Conservation (phyloP, 345 rosid species). For the Acer campestre region DNA sequence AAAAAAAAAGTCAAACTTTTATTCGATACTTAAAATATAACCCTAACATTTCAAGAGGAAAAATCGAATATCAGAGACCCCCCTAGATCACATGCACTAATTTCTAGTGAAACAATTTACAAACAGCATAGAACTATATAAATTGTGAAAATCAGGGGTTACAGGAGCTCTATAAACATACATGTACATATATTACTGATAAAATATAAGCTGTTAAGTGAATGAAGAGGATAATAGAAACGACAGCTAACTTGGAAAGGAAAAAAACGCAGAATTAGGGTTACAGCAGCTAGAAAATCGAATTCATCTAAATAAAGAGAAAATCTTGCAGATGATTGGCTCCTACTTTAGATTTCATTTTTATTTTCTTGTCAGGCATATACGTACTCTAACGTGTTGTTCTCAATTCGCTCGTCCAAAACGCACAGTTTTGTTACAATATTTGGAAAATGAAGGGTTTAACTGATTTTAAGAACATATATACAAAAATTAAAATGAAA, state of each 20-base stretch:
- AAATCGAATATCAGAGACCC: not conserved
- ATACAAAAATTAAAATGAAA: too few relatives aligned
- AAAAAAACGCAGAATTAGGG: constrained; percentile 8
- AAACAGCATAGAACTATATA: not conserved
- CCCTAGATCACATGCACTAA: not conserved
- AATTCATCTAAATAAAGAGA: not conserved
- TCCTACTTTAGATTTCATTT: too few relatives aligned
- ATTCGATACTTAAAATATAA: not conserved
- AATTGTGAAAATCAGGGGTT: not conserved
- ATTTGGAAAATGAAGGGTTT: not conserved
- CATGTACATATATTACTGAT: not conserved
- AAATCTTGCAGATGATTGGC: not conserved
- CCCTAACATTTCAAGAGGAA: not conserved
- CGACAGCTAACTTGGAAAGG: constrained; percentile 4
- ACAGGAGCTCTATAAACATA: not conserved
- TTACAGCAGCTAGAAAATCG: not conserved
- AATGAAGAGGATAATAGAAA: not conserved
- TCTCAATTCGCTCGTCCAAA: not conserved
- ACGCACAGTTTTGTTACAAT: not conserved
- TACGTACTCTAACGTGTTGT: not conserved
- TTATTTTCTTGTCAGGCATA: not conserved
- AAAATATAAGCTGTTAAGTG: not conserved
- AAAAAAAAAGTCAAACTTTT: not conserved
- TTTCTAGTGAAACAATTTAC: not conserved
- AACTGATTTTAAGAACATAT: too few relatives aligned